These are phyloP conservation scores for Aechmea fasciata DNA, from an alignment of 176 grass and related monocot genomes.

Conservation along the genomic window DNA sequence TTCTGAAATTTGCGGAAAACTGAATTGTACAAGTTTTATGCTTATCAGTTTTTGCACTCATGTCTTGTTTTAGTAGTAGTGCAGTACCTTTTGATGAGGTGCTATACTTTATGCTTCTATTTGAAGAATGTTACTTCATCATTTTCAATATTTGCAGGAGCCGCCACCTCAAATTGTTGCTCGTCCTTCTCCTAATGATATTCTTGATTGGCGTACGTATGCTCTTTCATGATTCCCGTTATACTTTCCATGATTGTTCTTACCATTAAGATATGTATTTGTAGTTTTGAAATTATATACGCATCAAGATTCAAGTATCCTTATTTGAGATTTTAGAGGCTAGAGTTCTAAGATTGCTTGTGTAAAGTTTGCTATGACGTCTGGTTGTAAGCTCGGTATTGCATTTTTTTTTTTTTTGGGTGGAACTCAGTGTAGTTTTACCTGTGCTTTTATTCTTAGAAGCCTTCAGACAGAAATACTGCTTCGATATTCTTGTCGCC, in stretches of 20 bases:
- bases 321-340: neutral
- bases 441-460: no score
- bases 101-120: neutral
- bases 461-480: no score
- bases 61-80: neutral
- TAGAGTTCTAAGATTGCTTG: neutral
- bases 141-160: slow-evolving; percentile 40
- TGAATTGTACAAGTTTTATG: neutral
- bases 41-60: neutral
- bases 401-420: no score
- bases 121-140: neutral
- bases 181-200: slow-evolving; percentile 84
- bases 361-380: neutral
- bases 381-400: no score
- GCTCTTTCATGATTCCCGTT: neutral
- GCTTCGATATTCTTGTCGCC: neutral
- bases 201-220: slow-evolving; percentile 96
- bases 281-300: neutral
- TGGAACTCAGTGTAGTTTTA: no score
- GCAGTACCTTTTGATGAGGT: neutral
- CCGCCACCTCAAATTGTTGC: slow-evolving; percentile 93
- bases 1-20: neutral
- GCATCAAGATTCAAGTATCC: neutral
- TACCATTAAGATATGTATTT: neutral
- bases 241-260: neutral